phyloP scores from a whole-genome alignment of 768 basidiomycete genomes.

The Lactarius quietus region DNA sequence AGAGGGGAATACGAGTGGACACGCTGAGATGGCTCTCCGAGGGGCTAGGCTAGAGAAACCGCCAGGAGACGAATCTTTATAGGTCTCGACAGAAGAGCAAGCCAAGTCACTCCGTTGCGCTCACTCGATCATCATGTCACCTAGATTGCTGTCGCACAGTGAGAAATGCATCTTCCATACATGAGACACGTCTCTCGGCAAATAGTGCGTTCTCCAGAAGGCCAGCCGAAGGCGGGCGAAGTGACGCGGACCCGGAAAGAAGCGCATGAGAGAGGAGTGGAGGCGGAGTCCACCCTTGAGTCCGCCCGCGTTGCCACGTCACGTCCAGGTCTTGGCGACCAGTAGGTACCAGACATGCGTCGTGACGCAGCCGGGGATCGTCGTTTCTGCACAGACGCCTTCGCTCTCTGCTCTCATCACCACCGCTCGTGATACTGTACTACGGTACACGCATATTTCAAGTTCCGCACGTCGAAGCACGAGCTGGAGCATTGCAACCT shows the following conservation, averaged over 20 bases:
- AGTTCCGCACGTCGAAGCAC: constrained; percentile 6
- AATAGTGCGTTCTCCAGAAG: neutral
- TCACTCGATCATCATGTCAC: neutral
- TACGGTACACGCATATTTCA: neutral
- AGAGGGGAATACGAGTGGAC: neutral
- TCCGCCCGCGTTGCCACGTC: neutral
- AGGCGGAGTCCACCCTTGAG: neutral
- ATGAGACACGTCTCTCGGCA: neutral
- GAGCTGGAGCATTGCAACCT: constrained; percentile 9
- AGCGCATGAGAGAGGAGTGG: neutral
- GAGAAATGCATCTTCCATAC: neutral
- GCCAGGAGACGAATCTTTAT: neutral
- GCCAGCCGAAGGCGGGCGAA: neutral
- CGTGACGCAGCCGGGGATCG: neutral
- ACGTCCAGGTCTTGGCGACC: neutral
- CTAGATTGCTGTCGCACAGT: neutral
- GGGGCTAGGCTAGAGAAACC: neutral
- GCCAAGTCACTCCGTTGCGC: neutral
- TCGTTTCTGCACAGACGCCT: neutral
- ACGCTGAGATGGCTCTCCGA: neutral
- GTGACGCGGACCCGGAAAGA: neutral
- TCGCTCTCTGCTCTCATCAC: neutral
- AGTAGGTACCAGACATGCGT: neutral
- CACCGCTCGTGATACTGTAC: no score
- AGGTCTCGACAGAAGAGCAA: neutral